phyloP scores from a whole-genome alignment of 495 filamentous ascomycete species.

The Xylaria cubensis region DNA sequence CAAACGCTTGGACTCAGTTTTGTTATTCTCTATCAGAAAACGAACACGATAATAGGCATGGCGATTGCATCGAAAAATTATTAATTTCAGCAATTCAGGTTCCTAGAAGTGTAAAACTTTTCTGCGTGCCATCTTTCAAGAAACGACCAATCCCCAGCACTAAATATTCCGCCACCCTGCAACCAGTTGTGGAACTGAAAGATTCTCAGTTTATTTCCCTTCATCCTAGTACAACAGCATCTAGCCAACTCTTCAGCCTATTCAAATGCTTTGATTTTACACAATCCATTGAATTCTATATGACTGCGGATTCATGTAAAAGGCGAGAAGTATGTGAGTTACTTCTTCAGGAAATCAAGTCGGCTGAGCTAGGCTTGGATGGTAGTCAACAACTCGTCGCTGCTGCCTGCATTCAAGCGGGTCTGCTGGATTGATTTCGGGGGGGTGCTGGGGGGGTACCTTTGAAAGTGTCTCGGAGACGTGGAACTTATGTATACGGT shows the following conservation, averaged over 20 bases:
- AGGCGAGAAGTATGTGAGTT: background rate
- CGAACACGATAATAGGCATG: rapidly evolving
- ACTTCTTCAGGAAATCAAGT: conserved; percentile 1
- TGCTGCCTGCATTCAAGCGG: conserved; percentile 6
- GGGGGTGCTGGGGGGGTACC: too few species aligned
- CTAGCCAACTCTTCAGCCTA: background rate
- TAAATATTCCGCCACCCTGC: background rate
- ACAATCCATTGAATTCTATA: background rate
- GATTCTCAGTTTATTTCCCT: background rate
- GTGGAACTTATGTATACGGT: too few species aligned
- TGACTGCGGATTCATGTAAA: background rate
- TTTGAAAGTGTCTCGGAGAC: too few species aligned
- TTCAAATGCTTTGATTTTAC: background rate
- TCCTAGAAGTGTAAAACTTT: background rate
- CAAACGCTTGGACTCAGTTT: background rate
- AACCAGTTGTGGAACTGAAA: background rate
- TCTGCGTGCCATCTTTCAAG: background rate
- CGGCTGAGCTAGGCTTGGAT: conserved; percentile 7
- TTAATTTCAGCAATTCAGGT: background rate
- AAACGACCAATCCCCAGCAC: too few species aligned
- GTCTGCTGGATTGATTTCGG: background rate
- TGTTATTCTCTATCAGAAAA: background rate
- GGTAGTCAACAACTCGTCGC: conserved; percentile 1
- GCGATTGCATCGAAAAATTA: background rate
- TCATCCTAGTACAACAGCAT: background rate